phyloP scores from a whole-genome alignment of 768 basidiomycete genomes.

The Boletus huronensis region DNA sequence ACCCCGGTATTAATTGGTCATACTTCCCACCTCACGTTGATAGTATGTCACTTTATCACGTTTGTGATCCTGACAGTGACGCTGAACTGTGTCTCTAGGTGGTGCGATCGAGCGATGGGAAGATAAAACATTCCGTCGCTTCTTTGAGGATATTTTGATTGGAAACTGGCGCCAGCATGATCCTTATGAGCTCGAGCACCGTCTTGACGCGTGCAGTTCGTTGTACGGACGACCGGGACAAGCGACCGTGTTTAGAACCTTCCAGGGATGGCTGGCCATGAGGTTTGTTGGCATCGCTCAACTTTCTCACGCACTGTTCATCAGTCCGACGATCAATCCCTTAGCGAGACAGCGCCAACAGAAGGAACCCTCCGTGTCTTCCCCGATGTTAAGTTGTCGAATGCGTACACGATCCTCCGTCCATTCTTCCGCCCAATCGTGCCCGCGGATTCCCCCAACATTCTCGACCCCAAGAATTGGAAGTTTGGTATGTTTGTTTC shows the following conservation, averaged over 20 bases:
- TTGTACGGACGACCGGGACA: conserved; percentile 58
- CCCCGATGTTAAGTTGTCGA: conserved; percentile 62
- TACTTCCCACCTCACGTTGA: conserved; percentile 53
- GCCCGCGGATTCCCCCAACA: conserved; percentile 37
- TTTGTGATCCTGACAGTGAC: background rate
- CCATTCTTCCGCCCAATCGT: conserved; percentile 68
- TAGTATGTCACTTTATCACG: conserved; percentile 34
- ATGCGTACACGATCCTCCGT: conserved; percentile 68
- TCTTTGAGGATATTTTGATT: conserved; percentile 57
- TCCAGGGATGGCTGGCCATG: conserved; percentile 77
- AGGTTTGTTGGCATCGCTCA: conserved; percentile 39
- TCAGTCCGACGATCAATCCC: background rate
- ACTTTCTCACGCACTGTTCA: background rate
- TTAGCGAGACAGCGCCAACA: conserved; percentile 60
- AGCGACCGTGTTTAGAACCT: conserved; percentile 55
- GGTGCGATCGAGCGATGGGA: conserved; percentile 77
- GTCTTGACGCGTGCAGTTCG: conserved; percentile 58
- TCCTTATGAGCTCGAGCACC: conserved; percentile 58
- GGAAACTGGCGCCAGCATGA: conserved; percentile 66
- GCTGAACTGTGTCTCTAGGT: conserved; percentile 36
- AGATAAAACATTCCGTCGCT: conserved; percentile 53
- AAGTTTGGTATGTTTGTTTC: conserved; percentile 37
- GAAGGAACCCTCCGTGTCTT: conserved; percentile 70
- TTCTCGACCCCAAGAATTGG: conserved; percentile 53
- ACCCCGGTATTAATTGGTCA: conserved; percentile 58